Evolutionary conservation across 495 filamentous ascomycete species (phyloP), one percentile per base, ranked within the genome.

Genomic region (Aspergillus homomorphus): DNA sequence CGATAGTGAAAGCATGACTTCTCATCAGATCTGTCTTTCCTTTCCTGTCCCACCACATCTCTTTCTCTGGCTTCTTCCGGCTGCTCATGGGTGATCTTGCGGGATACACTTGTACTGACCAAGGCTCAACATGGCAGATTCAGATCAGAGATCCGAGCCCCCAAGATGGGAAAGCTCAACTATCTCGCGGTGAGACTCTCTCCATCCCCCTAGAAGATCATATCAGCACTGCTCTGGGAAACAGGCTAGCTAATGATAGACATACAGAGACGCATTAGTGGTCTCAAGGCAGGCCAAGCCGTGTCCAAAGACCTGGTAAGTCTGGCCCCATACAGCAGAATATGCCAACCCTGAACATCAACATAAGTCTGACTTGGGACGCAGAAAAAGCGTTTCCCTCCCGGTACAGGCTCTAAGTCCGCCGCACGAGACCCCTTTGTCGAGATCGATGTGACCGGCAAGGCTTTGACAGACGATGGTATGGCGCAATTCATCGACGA

Each of bases 371-470:
- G 18, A 54, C 50, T 20, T 24, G 1, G 10, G 23, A n/a, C 15
- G 21, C 42, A 78, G 75, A 69, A 61, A 57, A 78, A 77, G 52
- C 66, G 74, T n/a, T 72, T 75, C 44, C 68, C 73, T 1, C 66
- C 66, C n/a, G 66, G 63, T 3, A 42, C 57, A n/a, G 63, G 62
- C 41, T 68, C 69, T 41, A 75, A 63, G 58, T 62, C 70, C n/a
- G 66, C 71, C 10, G 59, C 66, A 38, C 63, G 70, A 53, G 76
- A 77, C 50, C 73, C 77, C 14, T 44, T 64, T 21, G 54, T 81
- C n/a, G 80, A 83, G 45, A 70, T 83, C 28, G 75, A 80, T 51
- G 53, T 79, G 19, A 67, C 73, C 16, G 69, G 68, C 22, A 82
- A 74, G 65, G 49, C 64, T 14, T 62, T 83, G 10, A 74, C 70